Percentiles rank a stretch among this genome's conserved stretches.
Evolutionary conservation across 1,284 basidiomycete genomes (phyloP).

Genomic region (Papiliotrema nemorosa): DNA sequence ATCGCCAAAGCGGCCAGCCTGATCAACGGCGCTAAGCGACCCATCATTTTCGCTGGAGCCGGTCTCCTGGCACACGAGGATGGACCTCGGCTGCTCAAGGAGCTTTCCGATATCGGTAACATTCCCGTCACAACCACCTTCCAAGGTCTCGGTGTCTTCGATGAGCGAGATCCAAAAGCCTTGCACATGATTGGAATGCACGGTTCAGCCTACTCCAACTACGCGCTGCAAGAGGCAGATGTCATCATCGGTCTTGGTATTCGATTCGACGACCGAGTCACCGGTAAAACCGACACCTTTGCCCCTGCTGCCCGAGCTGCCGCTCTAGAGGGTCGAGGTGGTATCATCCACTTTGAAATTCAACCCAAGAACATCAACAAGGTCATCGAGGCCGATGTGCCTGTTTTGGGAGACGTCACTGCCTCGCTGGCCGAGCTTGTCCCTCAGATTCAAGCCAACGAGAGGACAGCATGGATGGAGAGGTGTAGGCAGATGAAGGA

Average conservation of each 20-base stretch:
- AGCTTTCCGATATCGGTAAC: conserved; percentile 78
- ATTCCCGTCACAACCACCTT: conserved; percentile 97
- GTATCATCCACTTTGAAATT: conserved; percentile 99
- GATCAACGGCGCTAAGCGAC: conserved; percentile 87
- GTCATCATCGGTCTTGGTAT: conserved; percentile 95
- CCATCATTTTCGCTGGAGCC: conserved; percentile 91
- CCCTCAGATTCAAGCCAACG: conserved; percentile 65
- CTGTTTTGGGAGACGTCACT: conserved; percentile 89
- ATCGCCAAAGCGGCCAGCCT: conserved; percentile 81
- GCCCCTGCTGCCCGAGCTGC: conserved; percentile 87
- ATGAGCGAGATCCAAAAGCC: conserved; percentile 81
- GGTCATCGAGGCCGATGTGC: conserved; percentile 90
- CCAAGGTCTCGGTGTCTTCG: conserved; percentile 91
- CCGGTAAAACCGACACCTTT: conserved; percentile 84
- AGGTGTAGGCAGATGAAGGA: conserved; percentile 83
- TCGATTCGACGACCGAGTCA: conserved; percentile 97
- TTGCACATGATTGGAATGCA: conserved; percentile 99
- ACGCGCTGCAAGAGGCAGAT: conserved; percentile 96
- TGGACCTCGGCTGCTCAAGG: conserved; percentile 77
- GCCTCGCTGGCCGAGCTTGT: conserved; percentile 77
- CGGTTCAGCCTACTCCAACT: conserved; percentile 93
- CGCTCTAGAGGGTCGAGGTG: conserved; percentile 79
- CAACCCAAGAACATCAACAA: conserved; percentile 99
- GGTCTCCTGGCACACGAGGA: conserved; percentile 79
- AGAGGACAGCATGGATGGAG: conserved; percentile 74